Evolutionary conservation across 2,329 filamentous ascomycete genomes (phyloP).

Genomic region (Ophiocordyceps camponoti-saundersi): DNA sequence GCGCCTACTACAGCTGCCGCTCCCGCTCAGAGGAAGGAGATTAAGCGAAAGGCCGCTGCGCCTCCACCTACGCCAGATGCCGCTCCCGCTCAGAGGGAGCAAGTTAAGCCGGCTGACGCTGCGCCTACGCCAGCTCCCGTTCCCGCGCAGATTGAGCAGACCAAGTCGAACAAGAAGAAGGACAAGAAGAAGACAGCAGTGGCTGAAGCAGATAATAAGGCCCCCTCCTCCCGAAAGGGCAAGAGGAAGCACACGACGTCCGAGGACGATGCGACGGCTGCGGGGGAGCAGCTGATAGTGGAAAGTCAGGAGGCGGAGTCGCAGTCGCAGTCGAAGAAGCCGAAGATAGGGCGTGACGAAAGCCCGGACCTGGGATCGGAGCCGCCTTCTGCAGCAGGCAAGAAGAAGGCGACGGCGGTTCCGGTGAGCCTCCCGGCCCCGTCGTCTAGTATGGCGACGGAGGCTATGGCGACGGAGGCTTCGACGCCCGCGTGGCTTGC

Average conservation of each 20-base stretch:
- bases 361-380: conserved; percentile 19
- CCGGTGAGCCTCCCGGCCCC: conserved; percentile 14
- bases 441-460: conserved; percentile 3
- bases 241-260: conserved; percentile 19
- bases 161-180: conserved; percentile 9
- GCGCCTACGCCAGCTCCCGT: no score
- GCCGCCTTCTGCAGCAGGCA: conserved; percentile 7
- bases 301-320: conserved; percentile 17
- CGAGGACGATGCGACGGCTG: conserved; percentile 19
- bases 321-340: conserved; percentile 20
- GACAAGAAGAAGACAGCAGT: background rate
- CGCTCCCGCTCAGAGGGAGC: conserved; percentile 4
- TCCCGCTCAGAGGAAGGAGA: conserved; percentile 4
- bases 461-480: conserved; percentile 2
- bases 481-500: conserved; percentile 5
- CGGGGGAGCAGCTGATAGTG: conserved; percentile 16
- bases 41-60: conserved; percentile 19
- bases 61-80: conserved; percentile 13
- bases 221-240: conserved; percentile 13
- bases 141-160: conserved; percentile 4
- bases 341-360: conserved; percentile 13
- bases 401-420: conserved; percentile 16
- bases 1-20: conserved; percentile 14
- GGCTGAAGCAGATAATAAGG: background rate
- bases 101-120: no score